Base-by-base conservation (phyloP, 2,329 filamentous ascomycete species). In the Colletotrichum truncatum region DNA sequence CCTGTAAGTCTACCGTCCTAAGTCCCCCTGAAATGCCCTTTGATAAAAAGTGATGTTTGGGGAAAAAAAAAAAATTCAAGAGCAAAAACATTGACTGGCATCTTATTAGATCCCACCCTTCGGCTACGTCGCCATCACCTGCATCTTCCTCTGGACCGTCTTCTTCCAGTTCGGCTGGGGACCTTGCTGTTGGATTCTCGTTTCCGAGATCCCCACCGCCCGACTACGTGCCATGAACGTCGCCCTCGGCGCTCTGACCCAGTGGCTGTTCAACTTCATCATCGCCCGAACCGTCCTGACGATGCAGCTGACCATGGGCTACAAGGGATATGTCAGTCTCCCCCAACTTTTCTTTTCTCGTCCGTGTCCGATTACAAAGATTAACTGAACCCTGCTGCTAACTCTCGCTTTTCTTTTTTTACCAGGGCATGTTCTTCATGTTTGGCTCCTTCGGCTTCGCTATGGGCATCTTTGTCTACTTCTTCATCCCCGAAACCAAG, bases 211-310 rank as follows among this genome's bases (percentile, higher is more conserved):
- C 63, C 89, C 90, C 0, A 89, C 88, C 6, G 88, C 89, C 0
- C 82, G 90, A 32, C 81, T 93, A 7, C 81, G 91, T 59, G 87
- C 87, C 16, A 78, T 90, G 69, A 92, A 92, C 71, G 90, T 93
- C 6, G 85, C 89, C 2, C 81, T 93, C 48, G 90, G 85, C 0
- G 89, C 90, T 1, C 88, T 87, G 2, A 91, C 88, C 0, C 89
- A 93, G 71, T 92, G 90, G 90, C 76, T 93, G 4, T 92, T 93
- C 76, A 93, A 93, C 73, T 91, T 93, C 66, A 85, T 92, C 9
- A 88, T 93, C 61, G 90, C 90, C 2, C 80, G 88, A 62, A 88
- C 88, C 32, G 89, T 90, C 4, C 87, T 90, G 2, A 88, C 85
- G 48, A 92, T 93, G 90, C 81, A 92, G 71, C 82, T 82, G 78